phyloP scores from a whole-genome alignment of 2,329 filamentous ascomycete genomes.

The Exutisphaerella laricina region DNA sequence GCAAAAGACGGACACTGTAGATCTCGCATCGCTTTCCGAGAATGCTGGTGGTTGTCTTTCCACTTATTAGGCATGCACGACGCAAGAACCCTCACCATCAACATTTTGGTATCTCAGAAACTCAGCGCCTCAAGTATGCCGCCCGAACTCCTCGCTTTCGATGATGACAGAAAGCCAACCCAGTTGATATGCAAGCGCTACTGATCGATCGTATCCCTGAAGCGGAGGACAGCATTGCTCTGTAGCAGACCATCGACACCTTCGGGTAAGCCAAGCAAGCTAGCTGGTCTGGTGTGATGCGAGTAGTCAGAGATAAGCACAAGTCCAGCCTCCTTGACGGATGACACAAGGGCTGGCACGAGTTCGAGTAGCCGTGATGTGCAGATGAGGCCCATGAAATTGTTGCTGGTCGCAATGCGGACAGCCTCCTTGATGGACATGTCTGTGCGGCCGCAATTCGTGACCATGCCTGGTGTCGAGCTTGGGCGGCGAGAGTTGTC shows the following conservation, averaged over 20 bases:
- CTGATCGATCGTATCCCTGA: slow-evolving; percentile 75
- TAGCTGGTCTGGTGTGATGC: slow-evolving; percentile 33
- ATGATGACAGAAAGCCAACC: too few species aligned
- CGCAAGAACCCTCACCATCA: too few species aligned
- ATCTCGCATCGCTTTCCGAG: too few species aligned
- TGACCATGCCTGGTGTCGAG: slow-evolving; percentile 33
- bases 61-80: too few species aligned
- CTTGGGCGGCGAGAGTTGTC: slow-evolving; percentile 4
- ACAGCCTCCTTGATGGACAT: slow-evolving; percentile 94
- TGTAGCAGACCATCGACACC: slow-evolving; percentile 84
- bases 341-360: slow-evolving; percentile 84
- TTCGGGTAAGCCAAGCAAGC: slow-evolving; percentile 59
- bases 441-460: slow-evolving; percentile 63
- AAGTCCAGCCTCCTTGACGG: slow-evolving; percentile 89
- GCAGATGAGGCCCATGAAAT: slow-evolving; percentile 96
- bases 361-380: slow-evolving; percentile 82
- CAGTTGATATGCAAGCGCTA: too few species aligned
- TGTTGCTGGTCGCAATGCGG: slow-evolving; percentile 87
- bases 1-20: too few species aligned
- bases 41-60: too few species aligned
- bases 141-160: too few species aligned
- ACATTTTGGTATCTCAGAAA: too few species aligned
- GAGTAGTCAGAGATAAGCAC: slow-evolving; percentile 83
- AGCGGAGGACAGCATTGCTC: slow-evolving; percentile 79
- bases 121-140: too few species aligned